Base-by-base conservation (phyloP, 495 filamentous ascomycete genomes). In the Aspergillus heteromorphus region DNA sequence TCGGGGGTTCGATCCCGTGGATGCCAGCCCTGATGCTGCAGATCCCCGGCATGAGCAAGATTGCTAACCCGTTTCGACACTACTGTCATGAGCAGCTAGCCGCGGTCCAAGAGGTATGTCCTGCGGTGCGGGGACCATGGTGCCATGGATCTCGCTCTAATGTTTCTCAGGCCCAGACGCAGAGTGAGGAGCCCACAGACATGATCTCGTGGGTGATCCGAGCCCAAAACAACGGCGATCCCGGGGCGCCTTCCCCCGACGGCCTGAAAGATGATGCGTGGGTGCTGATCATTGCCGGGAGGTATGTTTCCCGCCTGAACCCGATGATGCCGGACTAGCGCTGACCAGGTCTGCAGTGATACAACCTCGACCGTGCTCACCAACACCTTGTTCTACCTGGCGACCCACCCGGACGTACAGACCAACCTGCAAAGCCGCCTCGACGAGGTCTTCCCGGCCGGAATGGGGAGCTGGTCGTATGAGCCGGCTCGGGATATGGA, bases 351-450 rank as follows among this genome's bases (percentile, higher is more conserved):
- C 17, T 19, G 4, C 21, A 70, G 70, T 20, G 73, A 78, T 51
- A 74, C 73, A 1, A 67, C 66, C 0, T 55, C 49, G 1, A 52
- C 45, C 4, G 55, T 70, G 0, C 59, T 78, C 1, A 61, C 71
- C 11, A 59, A 64, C 40, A 51, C 68, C 5, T 63, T 77, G 31
- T 79, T 68, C 55, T 61, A 72, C 51, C 71, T 80, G 2, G 67
- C 66, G 1, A 49, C 36, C 4, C 49, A 66, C n/a, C 70, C 64
- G 0, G 38, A 31, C 13, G 52, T 63, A 2, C 58, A 64, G 18
- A 19, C 54, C 1, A 67, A 55, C 25, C 49, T 74, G 1, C 61
- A 63, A 11, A 21, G 38, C 6, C 65, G 69, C 8, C 50, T 77
- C 8, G 54, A 51, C 2, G 41, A 36, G 4, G 25, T 29, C 2